A percentile compares a stretch with the other conserved stretches of the same genome.
phyloP scores from a whole-genome alignment of 441 rosid species.

The Populus hybrid region DNA sequence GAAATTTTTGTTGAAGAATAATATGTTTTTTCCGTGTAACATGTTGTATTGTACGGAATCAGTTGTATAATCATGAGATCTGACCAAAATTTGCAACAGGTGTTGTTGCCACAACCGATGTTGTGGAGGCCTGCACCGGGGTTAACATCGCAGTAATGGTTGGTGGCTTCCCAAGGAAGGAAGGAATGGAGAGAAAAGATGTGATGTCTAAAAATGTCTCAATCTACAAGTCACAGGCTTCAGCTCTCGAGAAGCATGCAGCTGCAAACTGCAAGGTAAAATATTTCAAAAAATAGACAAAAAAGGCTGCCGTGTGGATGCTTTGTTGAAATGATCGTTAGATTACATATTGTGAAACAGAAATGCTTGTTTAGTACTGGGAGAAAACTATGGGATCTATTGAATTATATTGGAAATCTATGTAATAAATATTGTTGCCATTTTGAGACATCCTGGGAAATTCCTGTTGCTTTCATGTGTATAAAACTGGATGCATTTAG shows the following conservation, averaged over 20 bases:
- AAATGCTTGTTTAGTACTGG: neutral
- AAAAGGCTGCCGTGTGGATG: neutral
- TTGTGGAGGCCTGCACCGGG: slow-evolving; percentile 63
- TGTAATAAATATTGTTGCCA: too few relatives aligned
- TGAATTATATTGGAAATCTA: neutral
- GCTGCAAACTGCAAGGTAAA: slow-evolving; percentile 93
- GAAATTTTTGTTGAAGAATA: neutral
- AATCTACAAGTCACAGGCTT: slow-evolving; percentile 93
- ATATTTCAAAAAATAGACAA: neutral
- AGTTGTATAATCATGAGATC: slow-evolving; percentile 1
- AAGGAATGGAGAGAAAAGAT: slow-evolving; percentile 98
- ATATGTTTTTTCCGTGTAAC: neutral
- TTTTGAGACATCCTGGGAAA: neutral
- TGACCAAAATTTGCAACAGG: slow-evolving; percentile 35
- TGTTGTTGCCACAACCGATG: slow-evolving; percentile 93
- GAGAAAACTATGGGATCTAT: neutral
- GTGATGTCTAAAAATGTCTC: slow-evolving; percentile 94
- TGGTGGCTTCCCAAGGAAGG: slow-evolving; percentile 98
- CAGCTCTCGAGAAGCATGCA: slow-evolving; percentile 83
- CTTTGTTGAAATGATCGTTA: neutral
- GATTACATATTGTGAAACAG: neutral
- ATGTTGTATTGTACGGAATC: neutral
- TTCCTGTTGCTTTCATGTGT: neutral
- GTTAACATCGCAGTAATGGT: slow-evolving; percentile 66
- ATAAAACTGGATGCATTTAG: neutral